Evolutionary conservation across 2,329 filamentous ascomycete species (phyloP).

Genomic region (Pseudogymnoascus sp.): DNA sequence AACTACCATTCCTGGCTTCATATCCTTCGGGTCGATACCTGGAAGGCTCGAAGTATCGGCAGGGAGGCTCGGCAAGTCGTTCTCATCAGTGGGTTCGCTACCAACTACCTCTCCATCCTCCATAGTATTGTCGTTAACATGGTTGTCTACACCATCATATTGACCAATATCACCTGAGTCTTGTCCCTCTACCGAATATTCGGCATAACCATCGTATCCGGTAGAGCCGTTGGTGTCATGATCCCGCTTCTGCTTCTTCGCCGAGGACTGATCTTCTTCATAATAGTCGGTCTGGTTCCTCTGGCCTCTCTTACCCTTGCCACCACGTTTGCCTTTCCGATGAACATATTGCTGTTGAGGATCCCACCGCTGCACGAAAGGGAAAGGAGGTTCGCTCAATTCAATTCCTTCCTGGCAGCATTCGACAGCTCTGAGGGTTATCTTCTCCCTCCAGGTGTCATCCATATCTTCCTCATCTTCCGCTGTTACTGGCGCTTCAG

Average conservation of each 20-base stretch:
- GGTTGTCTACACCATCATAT: conserved; percentile 20
- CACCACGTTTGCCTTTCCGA: conserved; percentile 36
- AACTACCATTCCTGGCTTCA: conserved; percentile 54
- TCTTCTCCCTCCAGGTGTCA: conserved; percentile 66
- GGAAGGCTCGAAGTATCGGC: conserved; percentile 49
- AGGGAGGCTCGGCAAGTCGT: conserved; percentile 59
- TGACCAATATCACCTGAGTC: conserved; percentile 24
- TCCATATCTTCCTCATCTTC: conserved; percentile 36
- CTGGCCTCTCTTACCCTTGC: conserved; percentile 44
- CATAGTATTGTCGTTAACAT: conserved; percentile 20
- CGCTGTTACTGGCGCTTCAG: conserved; percentile 15
- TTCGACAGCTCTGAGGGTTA: conserved; percentile 73
- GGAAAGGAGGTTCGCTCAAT: conserved; percentile 75
- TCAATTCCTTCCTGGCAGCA: conserved; percentile 64
- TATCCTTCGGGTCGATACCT: conserved; percentile 40
- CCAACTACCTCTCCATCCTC: conserved; percentile 21
- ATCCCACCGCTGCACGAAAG: conserved; percentile 87
- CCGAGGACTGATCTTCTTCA: conserved; percentile 29
- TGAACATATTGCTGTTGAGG: conserved; percentile 53
- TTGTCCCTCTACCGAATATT: conserved; percentile 27
- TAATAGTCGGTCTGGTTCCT: conserved; percentile 35
- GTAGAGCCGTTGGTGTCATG: conserved; percentile 36
- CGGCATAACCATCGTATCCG: conserved; percentile 35
- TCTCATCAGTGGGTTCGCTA: conserved; percentile 42
- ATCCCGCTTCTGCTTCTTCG: conserved; percentile 45